Evolutionary conservation across 192 early-diverging fungal species (phyloP).

Genomic region (Entophlyctis luteolus): DNA sequence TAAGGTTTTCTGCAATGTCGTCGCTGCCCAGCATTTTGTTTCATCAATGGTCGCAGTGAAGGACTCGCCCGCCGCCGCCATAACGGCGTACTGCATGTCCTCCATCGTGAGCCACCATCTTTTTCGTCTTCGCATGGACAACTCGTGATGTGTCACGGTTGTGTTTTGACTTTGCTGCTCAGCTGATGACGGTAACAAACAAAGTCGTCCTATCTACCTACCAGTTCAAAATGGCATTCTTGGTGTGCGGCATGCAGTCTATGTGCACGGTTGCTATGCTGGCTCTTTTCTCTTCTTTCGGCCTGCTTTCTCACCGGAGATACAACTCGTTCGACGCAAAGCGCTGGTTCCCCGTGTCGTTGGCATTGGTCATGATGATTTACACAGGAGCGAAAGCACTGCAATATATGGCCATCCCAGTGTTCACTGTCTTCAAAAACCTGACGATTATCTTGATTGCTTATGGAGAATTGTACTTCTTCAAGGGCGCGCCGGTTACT

Average conservation of each 20-base stretch:
- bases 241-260: slow-evolving; percentile 48
- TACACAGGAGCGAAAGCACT: slow-evolving; percentile 95
- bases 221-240: slow-evolving; percentile 49
- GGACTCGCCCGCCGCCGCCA: slow-evolving; percentile 54
- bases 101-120: slow-evolving; percentile 60
- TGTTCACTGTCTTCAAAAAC: slow-evolving; percentile 99
- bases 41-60: too few relatives aligned
- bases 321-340: slow-evolving; percentile 28
- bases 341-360: slow-evolving; percentile 77
- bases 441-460: slow-evolving; percentile 97
- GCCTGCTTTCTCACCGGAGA: slow-evolving; percentile 27
- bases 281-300: slow-evolving; percentile 42
- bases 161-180: too few relatives aligned
- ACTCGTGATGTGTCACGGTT: not conserved
- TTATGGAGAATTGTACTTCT: slow-evolving; percentile 83
- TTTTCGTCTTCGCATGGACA: not conserved
- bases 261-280: slow-evolving; percentile 38
- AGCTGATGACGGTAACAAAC: slow-evolving; percentile 59
- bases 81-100: slow-evolving; percentile 80
- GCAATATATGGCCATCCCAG: slow-evolving; percentile 86
- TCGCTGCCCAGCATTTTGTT: too few relatives aligned
- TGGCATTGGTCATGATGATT: slow-evolving; percentile 87
- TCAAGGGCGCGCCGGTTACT: slow-evolving; percentile 76
- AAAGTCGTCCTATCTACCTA: slow-evolving; percentile 51
- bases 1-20: too few relatives aligned